Conservation (phyloP, 1,284 basidiomycete species). For the Omphalotus olearius region DNA sequence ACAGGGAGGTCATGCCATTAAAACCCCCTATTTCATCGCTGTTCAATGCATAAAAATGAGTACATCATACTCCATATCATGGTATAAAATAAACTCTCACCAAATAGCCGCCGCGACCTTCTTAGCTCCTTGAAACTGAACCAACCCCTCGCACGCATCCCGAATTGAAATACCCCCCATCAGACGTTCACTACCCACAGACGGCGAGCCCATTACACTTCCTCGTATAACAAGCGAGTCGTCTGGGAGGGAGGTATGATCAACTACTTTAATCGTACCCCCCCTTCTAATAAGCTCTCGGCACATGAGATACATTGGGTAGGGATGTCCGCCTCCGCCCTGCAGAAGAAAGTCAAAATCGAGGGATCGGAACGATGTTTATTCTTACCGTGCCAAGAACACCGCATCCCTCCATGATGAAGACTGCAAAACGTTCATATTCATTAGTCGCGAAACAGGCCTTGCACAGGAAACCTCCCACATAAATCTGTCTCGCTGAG, state of each 20-base stretch:
- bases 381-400: slow-evolving; percentile 34
- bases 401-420: slow-evolving; percentile 45
- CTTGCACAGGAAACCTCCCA: slow-evolving; percentile 11
- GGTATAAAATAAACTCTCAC: slow-evolving; percentile 13
- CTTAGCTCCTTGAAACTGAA: slow-evolving; percentile 30
- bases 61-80: not conserved
- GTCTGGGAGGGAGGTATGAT: slow-evolving; percentile 26
- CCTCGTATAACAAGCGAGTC: slow-evolving; percentile 31
- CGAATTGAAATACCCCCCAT: not conserved
- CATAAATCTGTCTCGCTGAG: slow-evolving; percentile 33
- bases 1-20: slow-evolving; percentile 49
- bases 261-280: slow-evolving; percentile 35
- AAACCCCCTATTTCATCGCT: slow-evolving; percentile 51
- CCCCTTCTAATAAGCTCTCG: slow-evolving; percentile 40
- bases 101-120: slow-evolving; percentile 35
- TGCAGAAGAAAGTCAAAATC: not conserved
- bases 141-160: slow-evolving; percentile 23
- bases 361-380: not conserved
- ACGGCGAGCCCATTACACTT: slow-evolving; percentile 42
- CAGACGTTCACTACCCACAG: slow-evolving; percentile 2
- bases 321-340: slow-evolving; percentile 34
- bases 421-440: slow-evolving; percentile 25
- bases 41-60: not conserved
- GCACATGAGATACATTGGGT: slow-evolving; percentile 40
- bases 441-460: not conserved